These are phyloP conservation scores for Amanita polypyramis DNA, from an alignment of 768 basidiomycete species.

Conservation along the genomic window DNA sequence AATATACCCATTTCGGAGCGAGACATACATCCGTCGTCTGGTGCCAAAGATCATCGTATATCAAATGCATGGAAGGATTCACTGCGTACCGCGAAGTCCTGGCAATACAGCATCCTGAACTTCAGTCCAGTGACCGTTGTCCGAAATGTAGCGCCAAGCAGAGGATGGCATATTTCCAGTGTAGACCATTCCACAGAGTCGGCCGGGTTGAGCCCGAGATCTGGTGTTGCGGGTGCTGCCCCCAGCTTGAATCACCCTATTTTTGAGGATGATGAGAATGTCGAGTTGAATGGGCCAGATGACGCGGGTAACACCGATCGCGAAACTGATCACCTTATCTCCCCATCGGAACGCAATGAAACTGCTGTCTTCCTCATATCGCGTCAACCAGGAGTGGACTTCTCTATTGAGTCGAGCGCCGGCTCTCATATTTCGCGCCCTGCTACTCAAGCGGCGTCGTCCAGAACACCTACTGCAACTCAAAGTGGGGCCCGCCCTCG, in stretches of 20 bases:
- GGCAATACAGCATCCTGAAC: not conserved
- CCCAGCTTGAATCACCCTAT: not conserved
- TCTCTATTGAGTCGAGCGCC: not conserved
- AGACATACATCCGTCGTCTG: not conserved
- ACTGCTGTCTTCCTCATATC: conserved; percentile 3
- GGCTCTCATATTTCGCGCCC: not conserved
- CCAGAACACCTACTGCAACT: not conserved
- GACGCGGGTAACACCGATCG: not conserved
- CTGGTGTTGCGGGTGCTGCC: not conserved
- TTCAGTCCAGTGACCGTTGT: not conserved
- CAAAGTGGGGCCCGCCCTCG: not conserved
- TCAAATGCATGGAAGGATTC: not conserved
- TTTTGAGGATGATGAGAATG: not conserved
- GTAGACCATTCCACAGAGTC: not conserved
- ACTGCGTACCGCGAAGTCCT: not conserved
- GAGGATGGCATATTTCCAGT: not conserved
- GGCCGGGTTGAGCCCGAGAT: not conserved
- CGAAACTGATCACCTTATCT: conserved; percentile 3
- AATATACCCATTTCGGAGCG: not conserved
- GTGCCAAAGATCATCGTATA: not conserved
- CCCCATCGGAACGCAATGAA: not conserved
- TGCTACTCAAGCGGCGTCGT: not conserved
- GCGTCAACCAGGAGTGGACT: not conserved
- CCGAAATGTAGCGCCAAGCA: not conserved
- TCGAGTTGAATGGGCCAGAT: not conserved